Evolutionary conservation across 495 filamentous ascomycete genomes (phyloP), one percentile per base, ranked within the genome.

Genomic region (Aspergillus ostianus): DNA sequence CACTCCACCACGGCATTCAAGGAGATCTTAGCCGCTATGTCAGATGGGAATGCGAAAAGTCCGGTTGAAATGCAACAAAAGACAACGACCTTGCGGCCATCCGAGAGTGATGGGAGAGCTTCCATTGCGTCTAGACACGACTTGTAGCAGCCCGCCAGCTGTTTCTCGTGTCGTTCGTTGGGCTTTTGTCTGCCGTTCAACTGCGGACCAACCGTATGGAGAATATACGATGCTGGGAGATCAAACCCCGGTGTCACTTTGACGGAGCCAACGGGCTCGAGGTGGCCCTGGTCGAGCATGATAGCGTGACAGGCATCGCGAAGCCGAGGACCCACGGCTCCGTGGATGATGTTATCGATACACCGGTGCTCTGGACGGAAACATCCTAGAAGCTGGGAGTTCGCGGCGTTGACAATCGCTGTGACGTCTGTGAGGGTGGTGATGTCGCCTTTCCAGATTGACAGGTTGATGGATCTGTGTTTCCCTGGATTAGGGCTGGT

Each of bases 21-120:
- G 0, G 67, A 65, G 55, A 70, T 62, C 2, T 26, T 17, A 2
- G 63, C 63, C 3, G 67, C 67, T 2, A 61, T 17, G 3, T 60
- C 61, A 4, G 63, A 51, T 15, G 67, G 67, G 27, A 67, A 70
- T 6, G 64, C 67, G 55, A 70, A 70, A 2, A 70, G 29, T 0
- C 67, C 67, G 0, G 65, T 70, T 2, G 67, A 70, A 7, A 67
- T 70, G n/a, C 67, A 65, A 56, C 67, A 70, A 32, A 70, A 65
- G 0, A 46, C 67, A 6, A 70, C 18, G 1, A 67, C 61, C 36
- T 70, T 70, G 8, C 61, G 36, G 2, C 63, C 60, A 51, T 67
- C 60, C 23, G 44, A 2, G 4, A 64, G 17, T 18, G 61, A 21
- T 3, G 65, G 63, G 0, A 70, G 32, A 0, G 9, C 6, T 12